Conservation (phyloP, 345 rosid genomes). For the Draba incana region DNA sequence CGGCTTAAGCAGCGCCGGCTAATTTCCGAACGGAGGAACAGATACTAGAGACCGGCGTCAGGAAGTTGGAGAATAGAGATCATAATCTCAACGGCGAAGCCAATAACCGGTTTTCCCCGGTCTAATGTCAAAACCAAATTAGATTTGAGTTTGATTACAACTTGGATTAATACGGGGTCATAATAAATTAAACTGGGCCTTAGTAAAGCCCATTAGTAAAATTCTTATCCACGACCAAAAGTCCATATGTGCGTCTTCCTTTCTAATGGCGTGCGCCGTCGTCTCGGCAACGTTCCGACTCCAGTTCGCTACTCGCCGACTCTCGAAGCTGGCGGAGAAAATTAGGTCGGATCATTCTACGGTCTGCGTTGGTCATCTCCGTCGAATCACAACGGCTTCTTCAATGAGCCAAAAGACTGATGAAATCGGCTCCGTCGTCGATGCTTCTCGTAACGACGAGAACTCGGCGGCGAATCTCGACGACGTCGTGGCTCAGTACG, state of each 20-base stretch:
- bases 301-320: slow-evolving; percentile 24
- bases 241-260: slow-evolving; percentile 18
- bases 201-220: slow-evolving; percentile 29
- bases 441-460: slow-evolving; percentile 32
- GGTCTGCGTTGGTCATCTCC: neutral
- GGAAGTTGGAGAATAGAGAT: slow-evolving; percentile 4
- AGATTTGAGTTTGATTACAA: no score
- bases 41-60: slow-evolving; percentile 3
- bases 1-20: neutral
- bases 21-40: slow-evolving; percentile 2
- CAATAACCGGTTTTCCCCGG: neutral
- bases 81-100: slow-evolving; percentile 9
- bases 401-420: slow-evolving; percentile 48
- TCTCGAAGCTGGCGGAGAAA: slow-evolving; percentile 10
- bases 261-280: slow-evolving; percentile 40
- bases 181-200: slow-evolving; percentile 12
- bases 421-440: slow-evolving; percentile 28
- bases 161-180: no score
- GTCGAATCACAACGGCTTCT: slow-evolving; percentile 25
- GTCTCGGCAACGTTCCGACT: slow-evolving; percentile 22
- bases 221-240: slow-evolving; percentile 25
- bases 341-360: neutral
- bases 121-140: neutral
- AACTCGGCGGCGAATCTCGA: slow-evolving; percentile 36
- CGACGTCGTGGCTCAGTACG: slow-evolving; percentile 75